phyloP scores from a whole-genome alignment of 2,329 filamentous ascomycete genomes.

The Bretziella fagacearum region DNA sequence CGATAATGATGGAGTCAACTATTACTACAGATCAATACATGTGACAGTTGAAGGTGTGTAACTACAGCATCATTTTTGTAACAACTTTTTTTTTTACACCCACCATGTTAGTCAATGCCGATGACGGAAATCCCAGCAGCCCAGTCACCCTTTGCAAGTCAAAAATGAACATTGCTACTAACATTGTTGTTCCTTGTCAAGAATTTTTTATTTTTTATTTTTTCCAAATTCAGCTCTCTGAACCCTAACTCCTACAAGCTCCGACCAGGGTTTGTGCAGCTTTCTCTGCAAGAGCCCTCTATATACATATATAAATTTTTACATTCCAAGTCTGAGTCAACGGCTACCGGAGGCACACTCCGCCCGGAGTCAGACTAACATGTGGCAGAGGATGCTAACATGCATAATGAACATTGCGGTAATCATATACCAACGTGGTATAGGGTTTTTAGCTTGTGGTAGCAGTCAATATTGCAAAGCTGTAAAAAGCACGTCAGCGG shows the following conservation, averaged over 20 bases:
- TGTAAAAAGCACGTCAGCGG: not conserved
- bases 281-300: not conserved
- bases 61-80: too few species aligned
- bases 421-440: too few species aligned
- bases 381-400: too few species aligned
- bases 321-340: slow-evolving; percentile 6
- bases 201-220: too few species aligned
- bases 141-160: not conserved
- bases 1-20: too few species aligned
- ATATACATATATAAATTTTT: too few species aligned
- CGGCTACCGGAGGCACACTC: not conserved
- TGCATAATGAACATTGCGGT: too few species aligned
- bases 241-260: not conserved
- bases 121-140: not conserved
- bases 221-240: slow-evolving; percentile 1
- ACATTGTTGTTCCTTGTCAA: not conserved
- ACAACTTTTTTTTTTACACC: too few species aligned
- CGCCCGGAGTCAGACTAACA: not conserved
- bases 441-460: too few species aligned
- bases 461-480: not conserved
- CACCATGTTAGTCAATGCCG: not conserved
- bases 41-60: too few species aligned
- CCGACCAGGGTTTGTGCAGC: not conserved
- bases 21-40: too few species aligned
- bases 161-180: not conserved